phyloP scores from a whole-genome alignment of 1,139 yeast species.

The Diutina catenulata region DNA sequence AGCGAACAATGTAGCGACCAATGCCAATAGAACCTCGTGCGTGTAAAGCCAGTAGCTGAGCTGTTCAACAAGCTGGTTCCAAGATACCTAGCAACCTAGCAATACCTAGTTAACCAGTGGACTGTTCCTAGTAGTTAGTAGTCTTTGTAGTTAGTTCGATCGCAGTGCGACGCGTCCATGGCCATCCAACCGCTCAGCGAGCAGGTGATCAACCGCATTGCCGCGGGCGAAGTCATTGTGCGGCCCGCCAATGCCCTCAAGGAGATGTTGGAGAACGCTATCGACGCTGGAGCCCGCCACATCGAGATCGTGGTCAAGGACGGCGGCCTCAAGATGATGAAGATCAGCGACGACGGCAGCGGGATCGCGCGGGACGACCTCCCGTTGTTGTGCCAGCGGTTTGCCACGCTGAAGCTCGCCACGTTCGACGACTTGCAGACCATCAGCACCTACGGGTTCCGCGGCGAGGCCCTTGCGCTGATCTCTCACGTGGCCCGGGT shows the following conservation, averaged over 20 bases:
- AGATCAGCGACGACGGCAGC: slow-evolving; percentile 41
- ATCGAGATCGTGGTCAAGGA: slow-evolving; percentile 41
- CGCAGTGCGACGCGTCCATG: not conserved
- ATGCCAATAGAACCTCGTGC: no score
- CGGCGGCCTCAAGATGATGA: slow-evolving; percentile 42
- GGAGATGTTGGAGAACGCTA: slow-evolving; percentile 44
- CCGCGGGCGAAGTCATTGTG: slow-evolving; percentile 94
- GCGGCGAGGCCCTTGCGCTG: slow-evolving; percentile 52
- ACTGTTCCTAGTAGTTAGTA: no score
- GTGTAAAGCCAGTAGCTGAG: no score
- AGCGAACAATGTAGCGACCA: no score
- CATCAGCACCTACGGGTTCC: slow-evolving; percentile 45
- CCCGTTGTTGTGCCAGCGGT: slow-evolving; percentile 39
- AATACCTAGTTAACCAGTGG: no score
- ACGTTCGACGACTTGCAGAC: slow-evolving; percentile 37
- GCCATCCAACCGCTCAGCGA: slow-evolving; percentile 36
- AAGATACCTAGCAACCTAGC: no score
- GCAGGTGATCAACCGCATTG: slow-evolving; percentile 76
- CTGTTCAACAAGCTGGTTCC: no score
- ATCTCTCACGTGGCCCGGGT: slow-evolving; percentile 55
- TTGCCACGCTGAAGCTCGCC: slow-evolving; percentile 42
- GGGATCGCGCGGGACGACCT: slow-evolving; percentile 38
- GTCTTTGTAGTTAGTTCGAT: no score
- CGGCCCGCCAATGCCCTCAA: slow-evolving; percentile 77
- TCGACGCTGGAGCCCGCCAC: slow-evolving; percentile 37